Conservation (phyloP, 2,329 filamentous ascomycete species). For the Colletotrichum sp. region DNA sequence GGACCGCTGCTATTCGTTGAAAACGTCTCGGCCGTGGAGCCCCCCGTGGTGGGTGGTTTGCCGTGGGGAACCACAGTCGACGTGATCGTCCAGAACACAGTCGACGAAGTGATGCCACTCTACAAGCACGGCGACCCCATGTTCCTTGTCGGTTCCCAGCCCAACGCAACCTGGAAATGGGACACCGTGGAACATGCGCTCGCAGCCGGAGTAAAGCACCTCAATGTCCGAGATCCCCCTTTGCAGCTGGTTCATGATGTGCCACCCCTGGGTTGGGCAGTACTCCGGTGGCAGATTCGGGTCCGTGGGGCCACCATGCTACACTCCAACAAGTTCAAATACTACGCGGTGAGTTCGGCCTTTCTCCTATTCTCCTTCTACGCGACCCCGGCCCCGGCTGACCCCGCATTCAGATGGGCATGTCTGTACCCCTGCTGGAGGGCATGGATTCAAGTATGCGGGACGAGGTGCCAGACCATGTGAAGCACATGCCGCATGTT, state of each 20-base stretch:
- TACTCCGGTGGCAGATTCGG: background rate
- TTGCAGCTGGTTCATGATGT: constrained; percentile 4
- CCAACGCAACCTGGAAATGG: constrained; percentile 53
- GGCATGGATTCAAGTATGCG: background rate
- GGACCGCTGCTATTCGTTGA: constrained; percentile 49
- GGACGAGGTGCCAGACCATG: background rate
- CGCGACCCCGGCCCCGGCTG: background rate
- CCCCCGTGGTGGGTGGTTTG: background rate
- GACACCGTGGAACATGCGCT: constrained; percentile 56
- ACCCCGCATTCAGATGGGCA: background rate
- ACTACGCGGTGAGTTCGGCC: background rate
- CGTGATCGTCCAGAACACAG: background rate
- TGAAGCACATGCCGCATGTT: background rate
- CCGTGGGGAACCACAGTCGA: constrained; percentile 41
- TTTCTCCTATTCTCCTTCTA: background rate
- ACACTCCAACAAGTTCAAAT: constrained; percentile 10
- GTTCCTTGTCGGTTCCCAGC: constrained; percentile 58
- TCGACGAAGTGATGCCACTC: constrained; percentile 30
- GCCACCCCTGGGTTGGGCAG: constrained; percentile 1
- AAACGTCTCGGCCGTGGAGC: constrained; percentile 31
- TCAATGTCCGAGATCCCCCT: background rate
- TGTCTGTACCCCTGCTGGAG: background rate
- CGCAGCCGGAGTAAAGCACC: background rate
- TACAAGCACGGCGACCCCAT: constrained; percentile 69
- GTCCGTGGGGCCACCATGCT: constrained; percentile 1